Conservation (phyloP, 805 yeast species). For the Myxozyma udenii region DNA sequence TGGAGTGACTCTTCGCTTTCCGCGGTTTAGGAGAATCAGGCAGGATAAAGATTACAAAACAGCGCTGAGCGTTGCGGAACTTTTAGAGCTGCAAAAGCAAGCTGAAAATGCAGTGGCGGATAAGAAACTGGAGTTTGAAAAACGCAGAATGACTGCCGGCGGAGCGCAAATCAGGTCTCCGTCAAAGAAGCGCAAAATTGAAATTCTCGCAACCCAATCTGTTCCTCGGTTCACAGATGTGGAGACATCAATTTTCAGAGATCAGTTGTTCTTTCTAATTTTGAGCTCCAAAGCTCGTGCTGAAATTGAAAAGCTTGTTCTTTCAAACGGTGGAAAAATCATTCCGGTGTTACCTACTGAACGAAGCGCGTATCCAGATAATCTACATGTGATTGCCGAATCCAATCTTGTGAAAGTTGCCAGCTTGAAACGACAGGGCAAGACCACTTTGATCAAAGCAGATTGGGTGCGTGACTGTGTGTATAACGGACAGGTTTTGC, state of each 20-base stretch:
- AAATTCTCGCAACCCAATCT: constrained; percentile 1
- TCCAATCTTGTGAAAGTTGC: constrained; percentile 42
- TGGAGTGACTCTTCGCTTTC: constrained; percentile 70
- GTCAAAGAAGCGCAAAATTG: constrained; percentile 6
- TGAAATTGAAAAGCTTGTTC: constrained; percentile 49
- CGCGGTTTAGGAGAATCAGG: constrained; percentile 66
- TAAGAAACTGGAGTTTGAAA: constrained; percentile 39
- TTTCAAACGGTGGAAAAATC: constrained; percentile 37
- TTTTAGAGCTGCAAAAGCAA: constrained; percentile 26
- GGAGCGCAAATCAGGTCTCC: neutral
- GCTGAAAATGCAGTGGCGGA: constrained; percentile 35
- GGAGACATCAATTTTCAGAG: constrained; percentile 5
- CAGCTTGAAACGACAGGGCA: constrained; percentile 44
- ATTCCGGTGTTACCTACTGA: neutral
- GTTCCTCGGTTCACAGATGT: neutral
- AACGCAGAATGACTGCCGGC: constrained; percentile 7
- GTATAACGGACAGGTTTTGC: constrained; percentile 42
- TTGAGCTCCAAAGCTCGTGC: constrained; percentile 4
- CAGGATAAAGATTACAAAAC: constrained; percentile 58
- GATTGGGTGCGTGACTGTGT: constrained; percentile 73
- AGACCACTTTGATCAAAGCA: constrained; percentile 60
- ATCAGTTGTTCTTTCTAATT: constrained; percentile 12
- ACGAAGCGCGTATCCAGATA: neutral
- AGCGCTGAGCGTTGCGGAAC: constrained; percentile 23
- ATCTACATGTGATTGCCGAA: constrained; percentile 25